Conservation (phyloP, 345 rosid species). For the Garcia nutans region DNA sequence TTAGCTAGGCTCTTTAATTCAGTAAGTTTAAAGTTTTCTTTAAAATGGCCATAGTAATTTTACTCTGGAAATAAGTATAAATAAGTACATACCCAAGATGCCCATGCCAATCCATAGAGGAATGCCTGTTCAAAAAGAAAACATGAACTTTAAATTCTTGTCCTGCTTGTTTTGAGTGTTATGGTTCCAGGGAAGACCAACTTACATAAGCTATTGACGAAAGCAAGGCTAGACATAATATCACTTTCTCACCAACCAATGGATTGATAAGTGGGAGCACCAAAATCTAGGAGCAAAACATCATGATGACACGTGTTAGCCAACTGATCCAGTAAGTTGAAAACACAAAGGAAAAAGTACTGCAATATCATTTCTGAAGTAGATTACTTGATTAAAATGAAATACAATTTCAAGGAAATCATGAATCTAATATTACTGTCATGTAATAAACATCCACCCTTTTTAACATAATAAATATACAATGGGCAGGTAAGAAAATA, state of each 20-base stretch:
- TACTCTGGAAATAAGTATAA: neutral
- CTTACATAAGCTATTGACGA: conserved; percentile 57
- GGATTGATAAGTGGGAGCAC: conserved; percentile 52
- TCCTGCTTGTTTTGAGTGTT: too few species aligned
- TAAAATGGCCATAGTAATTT: neutral
- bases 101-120: conserved; percentile 60
- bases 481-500: too few species aligned
- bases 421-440: too few species aligned
- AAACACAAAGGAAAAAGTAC: too few species aligned
- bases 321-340: neutral
- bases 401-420: too few species aligned
- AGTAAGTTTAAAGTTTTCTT: neutral
- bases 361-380: too few species aligned
- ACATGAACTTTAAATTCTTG: neutral
- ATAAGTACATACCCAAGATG: conserved; percentile 47
- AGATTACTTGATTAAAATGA: too few species aligned
- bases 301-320: neutral
- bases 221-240: conserved; percentile 42
- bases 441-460: too few species aligned
- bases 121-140: conserved; percentile 38
- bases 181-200: neutral
- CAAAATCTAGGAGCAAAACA: conserved; percentile 34
- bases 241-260: conserved; percentile 46
- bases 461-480: too few species aligned
- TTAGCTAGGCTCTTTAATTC: too few species aligned